phyloP scores from a whole-genome alignment of 768 basidiomycete species.

The Tricholoma matsutake region DNA sequence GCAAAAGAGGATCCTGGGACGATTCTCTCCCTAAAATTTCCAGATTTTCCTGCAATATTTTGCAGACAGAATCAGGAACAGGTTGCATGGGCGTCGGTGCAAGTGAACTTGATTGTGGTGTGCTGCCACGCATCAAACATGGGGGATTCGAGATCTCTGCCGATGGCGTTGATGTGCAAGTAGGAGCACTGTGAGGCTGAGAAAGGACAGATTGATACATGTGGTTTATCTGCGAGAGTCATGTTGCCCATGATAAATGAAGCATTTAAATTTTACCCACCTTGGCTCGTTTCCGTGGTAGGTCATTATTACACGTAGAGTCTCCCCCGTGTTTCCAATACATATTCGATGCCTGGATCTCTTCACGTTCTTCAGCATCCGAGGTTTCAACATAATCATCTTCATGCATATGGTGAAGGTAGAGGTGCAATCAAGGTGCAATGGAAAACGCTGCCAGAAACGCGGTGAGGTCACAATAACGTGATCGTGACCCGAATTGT shows the following conservation, averaged over 20 bases:
- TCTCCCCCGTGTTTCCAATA: not conserved
- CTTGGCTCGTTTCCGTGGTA: slow-evolving; percentile 22
- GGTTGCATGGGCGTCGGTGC: not conserved
- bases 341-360: slow-evolving; percentile 21
- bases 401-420: slow-evolving; percentile 23
- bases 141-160: not conserved
- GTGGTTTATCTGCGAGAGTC: slow-evolving; percentile 3
- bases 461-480: not conserved
- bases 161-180: not conserved
- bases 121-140: not conserved
- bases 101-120: slow-evolving; percentile 8
- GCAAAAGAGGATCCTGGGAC: not conserved
- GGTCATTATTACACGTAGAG: slow-evolving; percentile 3
- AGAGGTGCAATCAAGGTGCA: no score
- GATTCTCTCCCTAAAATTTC: not conserved
- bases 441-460: no score
- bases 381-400: slow-evolving; percentile 60
- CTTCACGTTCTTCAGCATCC: slow-evolving; percentile 57
- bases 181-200: not conserved
- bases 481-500: not conserved
- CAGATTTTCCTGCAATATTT: not conserved
- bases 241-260: not conserved
- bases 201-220: not conserved
- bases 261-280: slow-evolving; percentile 2
- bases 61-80: not conserved